These are phyloP conservation scores for Xylaria sp. DNA, from an alignment of 2,329 filamentous ascomycete species.

Conservation along the genomic window DNA sequence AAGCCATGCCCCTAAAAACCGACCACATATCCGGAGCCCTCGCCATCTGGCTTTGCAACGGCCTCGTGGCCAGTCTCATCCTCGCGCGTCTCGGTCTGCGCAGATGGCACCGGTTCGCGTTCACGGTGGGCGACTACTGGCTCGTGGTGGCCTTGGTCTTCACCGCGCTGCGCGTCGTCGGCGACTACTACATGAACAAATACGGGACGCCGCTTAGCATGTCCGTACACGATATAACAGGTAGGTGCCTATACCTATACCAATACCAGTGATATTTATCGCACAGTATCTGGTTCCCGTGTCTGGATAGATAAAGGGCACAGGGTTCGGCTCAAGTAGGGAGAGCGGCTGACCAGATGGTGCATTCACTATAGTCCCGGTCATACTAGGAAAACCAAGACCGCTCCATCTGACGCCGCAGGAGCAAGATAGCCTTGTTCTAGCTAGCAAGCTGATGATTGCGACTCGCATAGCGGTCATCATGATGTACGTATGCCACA, in stretches of 20 bases:
- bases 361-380: neutral
- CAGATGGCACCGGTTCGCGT: constrained; percentile 11
- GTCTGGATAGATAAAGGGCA: neutral
- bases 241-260: constrained; percentile 3
- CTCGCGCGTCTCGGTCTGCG: constrained; percentile 28
- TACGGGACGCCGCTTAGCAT: constrained; percentile 29
- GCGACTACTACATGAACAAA: constrained; percentile 25
- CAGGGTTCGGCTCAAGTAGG: neutral
- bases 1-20: neutral
- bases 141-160: constrained; percentile 26
- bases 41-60: constrained; percentile 33
- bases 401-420: neutral
- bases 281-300: neutral
- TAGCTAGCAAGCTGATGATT: constrained; percentile 31
- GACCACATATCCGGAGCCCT: constrained; percentile 1
- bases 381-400: neutral
- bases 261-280: neutral
- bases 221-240: constrained; percentile 4
- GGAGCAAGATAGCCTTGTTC: constrained; percentile 10
- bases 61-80: constrained; percentile 16
- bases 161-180: constrained; percentile 22
- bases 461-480: constrained; percentile 24
- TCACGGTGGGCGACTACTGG: constrained; percentile 34
- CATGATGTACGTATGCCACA: constrained; percentile 27
- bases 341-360: neutral